Base-by-base conservation (phyloP, 2,329 filamentous ascomycete genomes). In the Dryadomyces quercus-mongolicae region DNA sequence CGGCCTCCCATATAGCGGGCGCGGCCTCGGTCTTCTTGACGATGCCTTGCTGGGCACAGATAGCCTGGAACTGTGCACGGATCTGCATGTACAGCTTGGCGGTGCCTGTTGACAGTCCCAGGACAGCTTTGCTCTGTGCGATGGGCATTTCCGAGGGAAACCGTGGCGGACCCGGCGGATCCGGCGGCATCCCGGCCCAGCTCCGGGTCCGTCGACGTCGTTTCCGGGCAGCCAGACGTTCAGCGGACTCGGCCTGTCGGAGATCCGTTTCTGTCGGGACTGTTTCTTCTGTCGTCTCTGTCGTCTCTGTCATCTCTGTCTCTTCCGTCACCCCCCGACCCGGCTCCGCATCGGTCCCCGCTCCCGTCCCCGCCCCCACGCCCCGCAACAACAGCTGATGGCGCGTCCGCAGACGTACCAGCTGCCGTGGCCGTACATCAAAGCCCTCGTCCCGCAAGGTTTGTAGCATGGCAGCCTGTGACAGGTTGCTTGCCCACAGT, bases 111-210 rank as follows among this genome's bases (percentile, higher is more conserved):
- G 85, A 79, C 38, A 94, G 71, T 42, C 70, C 73, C 31, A 94
- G 71, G 56, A 83, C 85, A 13, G 75, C 74, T 63, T 89, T 88
- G 63, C 85, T 84, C 67, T 92, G 86, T 59, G 88, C 84, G 56
- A 93, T 78, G 0, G 87, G 91, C 13, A 85, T 91, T 66, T 93
- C 88, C 0, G 87, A 92, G 1, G 86, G 86, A 59, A 89, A 93
- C 21, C 88, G 80, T 15, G 85, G 82, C 20, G 83, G 80, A 5
- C 82, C 81, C 1, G 82, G 77, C 7, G 81, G 80, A 63, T 88
- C 84, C 42, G 84, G 77, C 15, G 84, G 81, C 25, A 86, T 66
- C 2, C 83, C 82, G 45, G 78, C 82, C 74, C 81, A 86, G n/a
- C 78, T 79, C 61, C 80, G 76, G 53, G 82, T 85, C 49, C 84